Base-by-base conservation (phyloP, 176 grass and related monocot genomes). In the Cocos nucifera region DNA sequence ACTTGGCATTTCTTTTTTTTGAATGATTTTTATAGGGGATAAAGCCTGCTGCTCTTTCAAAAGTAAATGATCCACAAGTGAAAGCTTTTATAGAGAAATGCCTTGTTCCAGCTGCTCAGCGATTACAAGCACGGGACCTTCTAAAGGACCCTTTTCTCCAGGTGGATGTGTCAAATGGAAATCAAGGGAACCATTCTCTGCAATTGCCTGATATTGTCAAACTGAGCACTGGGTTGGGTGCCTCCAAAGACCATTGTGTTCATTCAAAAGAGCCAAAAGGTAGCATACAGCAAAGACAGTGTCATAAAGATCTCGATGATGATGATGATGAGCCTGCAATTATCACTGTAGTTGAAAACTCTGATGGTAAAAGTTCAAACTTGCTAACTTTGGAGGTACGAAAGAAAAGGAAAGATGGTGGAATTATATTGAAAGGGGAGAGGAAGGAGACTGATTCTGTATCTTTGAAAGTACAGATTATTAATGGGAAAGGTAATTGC, bases 21-120 rank as follows among this genome's bases (percentile, higher is more conserved):
- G 50, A 15, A n/a, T 53, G 23, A 66, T 24, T 48, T 58, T 15
- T 74, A 15, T 54, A 86, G 75, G 78, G 83, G 39, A 80, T 56
- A 60, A 86, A 80, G 57, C 83, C 77, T 63, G 69, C 59, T 61
- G 73, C 51, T 18, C 64, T 86, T 44, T 73, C 75, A 30, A 77
- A 77, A 54, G 59, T 86, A 57, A 55, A 73, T 73, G 73, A 77
- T 69, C 58, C 21, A 1, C 69, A 77, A 56, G 53, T 86, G 59
- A 81, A 78, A 77, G 76, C 54, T 53, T 86, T 86, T 49, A 74
- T 78, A 62, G 78, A 81, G 53, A 70, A 67, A 19, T 81, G 74
- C 56, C 58, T 86, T 72, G 78, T 71, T 78, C 78, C 74, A 49
- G 61, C 30, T 49, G 24, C 44, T 66, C 65, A 63, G 20, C 59